Base-by-base conservation (phyloP, 1,284 basidiomycete genomes). In the Mycena citricolor region DNA sequence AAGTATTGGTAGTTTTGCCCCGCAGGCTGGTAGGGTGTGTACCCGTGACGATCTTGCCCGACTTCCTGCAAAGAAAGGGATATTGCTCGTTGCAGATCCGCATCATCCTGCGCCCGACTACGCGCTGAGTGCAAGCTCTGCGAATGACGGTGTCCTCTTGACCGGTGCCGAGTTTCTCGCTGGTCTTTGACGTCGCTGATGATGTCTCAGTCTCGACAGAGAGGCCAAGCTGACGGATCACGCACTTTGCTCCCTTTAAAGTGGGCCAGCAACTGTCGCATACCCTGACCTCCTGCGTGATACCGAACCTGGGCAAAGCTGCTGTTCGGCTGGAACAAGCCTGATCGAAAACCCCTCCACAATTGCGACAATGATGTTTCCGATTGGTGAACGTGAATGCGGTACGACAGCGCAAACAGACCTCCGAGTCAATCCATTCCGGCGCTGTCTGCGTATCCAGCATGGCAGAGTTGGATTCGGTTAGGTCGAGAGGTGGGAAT, bases 341-440 rank as follows among this genome's bases (percentile, higher is more conserved):
- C 50, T 95, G 92, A 66, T 97, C 94, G 61, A 97, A 99, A 14
- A 99, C 92, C 59, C 90, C 85, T 8, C 97, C 97, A 65, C 97
- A 99, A 65, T 98, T 98, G 7, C 97, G 82, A 64, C 97, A 99
- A 63, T 99, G 97, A 61, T 99, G 97, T 63, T 98, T 98, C 47
- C 97, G 83, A 61, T 97, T 98, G 30, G 94, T 97, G 58, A 97
- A 95, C 1, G 86, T 85, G 68, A 99, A 99, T 0, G 89, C 66
- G 0, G 89, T 86, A 16, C 97, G 81, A 65, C 97, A 99, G 19
- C 94, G 83, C 55, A 97, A 81, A 66, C 97, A 99, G 11, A 94
- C 85, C 24, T 95, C 90, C 1, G 92, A 92, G 62, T 99, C 95
- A 32, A 92, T 87, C 95, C 95, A 99, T 58, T 95, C 90, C 0